Percentiles rank a stretch among this genome's conserved stretches.
phyloP scores from a whole-genome alignment of 176 grass and related monocot species.

The Eragrostis curvula region DNA sequence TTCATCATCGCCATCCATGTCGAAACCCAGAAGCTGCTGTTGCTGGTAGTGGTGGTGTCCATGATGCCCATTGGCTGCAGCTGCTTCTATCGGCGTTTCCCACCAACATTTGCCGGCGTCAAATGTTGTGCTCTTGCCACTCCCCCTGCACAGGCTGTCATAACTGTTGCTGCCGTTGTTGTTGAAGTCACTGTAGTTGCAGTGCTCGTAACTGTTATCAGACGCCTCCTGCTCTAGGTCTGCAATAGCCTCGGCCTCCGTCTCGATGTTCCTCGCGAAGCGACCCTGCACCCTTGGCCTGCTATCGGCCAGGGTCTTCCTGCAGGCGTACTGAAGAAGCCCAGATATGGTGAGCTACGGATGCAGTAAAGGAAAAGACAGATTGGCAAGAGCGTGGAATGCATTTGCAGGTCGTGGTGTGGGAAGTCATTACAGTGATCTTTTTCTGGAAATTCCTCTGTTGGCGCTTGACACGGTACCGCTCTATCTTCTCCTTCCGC shows the following conservation, averaged over 20 bases:
- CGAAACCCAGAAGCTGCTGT: slow-evolving; percentile 41
- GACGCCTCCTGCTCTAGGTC: slow-evolving; percentile 20
- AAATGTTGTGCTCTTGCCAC: not conserved
- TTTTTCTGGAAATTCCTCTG: slow-evolving; percentile 93
- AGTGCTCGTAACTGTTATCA: slow-evolving; percentile 35
- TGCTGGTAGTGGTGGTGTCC: slow-evolving; percentile 27
- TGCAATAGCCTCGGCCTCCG: slow-evolving; percentile 41
- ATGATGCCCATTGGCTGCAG: slow-evolving; percentile 23
- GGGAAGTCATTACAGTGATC: slow-evolving; percentile 61
- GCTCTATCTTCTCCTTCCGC: slow-evolving; percentile 75
- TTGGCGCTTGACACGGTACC: slow-evolving; percentile 85
- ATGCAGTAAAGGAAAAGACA: not conserved
- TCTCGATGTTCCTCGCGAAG: slow-evolving; percentile 71
- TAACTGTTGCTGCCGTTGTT: slow-evolving; percentile 12
- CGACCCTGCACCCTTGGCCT: slow-evolving; percentile 83
- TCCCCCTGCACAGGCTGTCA: slow-evolving; percentile 34
- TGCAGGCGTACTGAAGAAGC: slow-evolving; percentile 73
- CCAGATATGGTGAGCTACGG: not conserved
- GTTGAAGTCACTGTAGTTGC: slow-evolving; percentile 19
- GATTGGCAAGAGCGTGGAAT: slow-evolving; percentile 2
- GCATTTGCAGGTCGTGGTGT: not conserved
- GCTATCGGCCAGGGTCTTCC: slow-evolving; percentile 95
- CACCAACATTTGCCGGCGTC: slow-evolving; percentile 46
- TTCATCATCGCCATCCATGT: slow-evolving; percentile 37
- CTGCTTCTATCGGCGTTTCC: slow-evolving; percentile 29